Evolutionary conservation across 805 yeast genomes (phyloP), one percentile per base, ranked within the genome.

Genomic region (Torulaspora indica): DNA sequence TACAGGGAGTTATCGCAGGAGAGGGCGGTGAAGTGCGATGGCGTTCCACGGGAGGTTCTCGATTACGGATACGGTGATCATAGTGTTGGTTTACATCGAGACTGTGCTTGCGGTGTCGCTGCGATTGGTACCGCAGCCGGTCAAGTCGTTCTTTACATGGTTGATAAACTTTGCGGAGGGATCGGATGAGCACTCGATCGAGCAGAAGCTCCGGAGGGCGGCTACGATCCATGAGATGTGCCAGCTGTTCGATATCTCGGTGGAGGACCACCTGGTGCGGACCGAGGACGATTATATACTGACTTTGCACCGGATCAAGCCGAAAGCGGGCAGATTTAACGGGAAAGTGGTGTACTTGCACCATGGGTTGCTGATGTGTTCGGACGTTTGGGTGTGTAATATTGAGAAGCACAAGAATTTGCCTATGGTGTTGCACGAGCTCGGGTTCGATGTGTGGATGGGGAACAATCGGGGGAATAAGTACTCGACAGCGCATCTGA

Each of bases 391-490:
- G 95, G 63, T 80, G 58, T 74, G 79, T 60, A 66, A 68, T 43
- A 45, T 69, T 45, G 64, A 74, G 47, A 71, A 75, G 47, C 47
- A 66, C 51, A 70, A 73, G 37, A 79, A 81, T 50, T 66, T 93
- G 38, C 96, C 98, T 0, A 83, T 85, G 60, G 68, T 78, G 2
- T 71, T 91, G 27, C 81, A 81, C 48, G 88, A 89, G 46, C 61
- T 79, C 37, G 97, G 97, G 1, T 91, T 79, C 63, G 98, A 91
- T 60, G 97, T 91, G 5, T 91, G 95, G 91, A 70, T 91, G 50
- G 98, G 98, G 1, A 88, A 87, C 63, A 88, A 87, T 58, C 73
- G 96, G 46, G 96, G 96, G 8, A 93, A 91, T 67, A 93, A 91
- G 68, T 91, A 91, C 67, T 83, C 95, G 3, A 81, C 82, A 47